Evolutionary conservation across 129 eudicot genomes (phyloP).

Genomic region (Lactuca saligna): DNA sequence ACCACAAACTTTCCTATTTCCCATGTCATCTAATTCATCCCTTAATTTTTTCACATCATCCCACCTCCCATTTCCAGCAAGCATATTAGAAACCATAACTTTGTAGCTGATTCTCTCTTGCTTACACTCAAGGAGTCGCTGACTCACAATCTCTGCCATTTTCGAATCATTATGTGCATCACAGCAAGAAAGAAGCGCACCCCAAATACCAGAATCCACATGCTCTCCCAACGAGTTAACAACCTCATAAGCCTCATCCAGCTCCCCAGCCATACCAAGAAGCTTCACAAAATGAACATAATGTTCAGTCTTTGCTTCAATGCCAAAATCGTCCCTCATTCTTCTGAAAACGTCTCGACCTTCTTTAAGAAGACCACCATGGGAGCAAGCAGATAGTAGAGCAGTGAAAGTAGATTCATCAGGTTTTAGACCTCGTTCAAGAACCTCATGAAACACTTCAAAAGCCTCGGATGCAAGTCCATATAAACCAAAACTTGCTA

Average conservation of each 20-base stretch:
- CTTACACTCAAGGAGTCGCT: constrained; percentile 29
- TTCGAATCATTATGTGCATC: constrained; percentile 48
- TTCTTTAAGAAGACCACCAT: constrained; percentile 65
- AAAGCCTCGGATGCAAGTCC: constrained; percentile 61
- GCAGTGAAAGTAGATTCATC: constrained; percentile 64
- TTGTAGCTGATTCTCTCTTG: constrained; percentile 32
- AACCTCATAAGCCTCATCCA: constrained; percentile 67
- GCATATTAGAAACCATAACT: constrained; percentile 59
- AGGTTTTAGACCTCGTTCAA: constrained; percentile 51
- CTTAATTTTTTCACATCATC: constrained; percentile 61
- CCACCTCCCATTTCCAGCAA: constrained; percentile 84
- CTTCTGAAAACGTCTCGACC: constrained; percentile 54
- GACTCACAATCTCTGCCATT: constrained; percentile 50
- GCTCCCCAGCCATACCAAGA: constrained; percentile 76
- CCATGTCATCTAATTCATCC: constrained; percentile 33
- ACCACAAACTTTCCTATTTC: constrained; percentile 52
- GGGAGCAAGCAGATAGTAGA: constrained; percentile 73
- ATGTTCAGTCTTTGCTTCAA: constrained; percentile 61
- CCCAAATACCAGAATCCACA: constrained; percentile 70
- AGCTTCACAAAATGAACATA: constrained; percentile 71
- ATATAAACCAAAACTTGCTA: constrained; percentile 60
- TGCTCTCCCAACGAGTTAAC: constrained; percentile 44
- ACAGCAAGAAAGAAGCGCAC: constrained; percentile 84
- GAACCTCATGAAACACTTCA: constrained; percentile 35
- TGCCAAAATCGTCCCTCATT: constrained; percentile 59